Conservation (phyloP, 345 rosid species). For the Noccaea caerulescens region DNA sequence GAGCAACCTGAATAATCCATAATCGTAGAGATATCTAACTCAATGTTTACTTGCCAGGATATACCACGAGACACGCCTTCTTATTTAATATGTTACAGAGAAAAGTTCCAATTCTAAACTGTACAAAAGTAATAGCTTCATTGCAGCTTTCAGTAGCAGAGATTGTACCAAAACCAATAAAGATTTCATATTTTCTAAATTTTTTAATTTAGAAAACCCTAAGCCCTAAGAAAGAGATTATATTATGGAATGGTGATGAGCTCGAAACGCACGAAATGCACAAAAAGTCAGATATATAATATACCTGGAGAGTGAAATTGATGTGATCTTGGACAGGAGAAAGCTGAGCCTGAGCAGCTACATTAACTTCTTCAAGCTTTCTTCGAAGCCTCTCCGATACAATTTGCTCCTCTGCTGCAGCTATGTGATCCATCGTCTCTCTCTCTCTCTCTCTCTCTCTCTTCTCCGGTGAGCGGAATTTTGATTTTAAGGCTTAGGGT, state of each 20-base stretch:
- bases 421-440: conserved; percentile 64
- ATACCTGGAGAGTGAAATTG: conserved; percentile 91
- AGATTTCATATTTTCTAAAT: neutral
- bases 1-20: neutral
- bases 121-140: neutral
- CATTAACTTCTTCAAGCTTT: conserved; percentile 71
- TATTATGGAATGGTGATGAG: neutral
- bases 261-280: neutral
- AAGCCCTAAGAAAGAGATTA: neutral
- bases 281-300: neutral
- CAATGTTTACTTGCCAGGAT: neutral
- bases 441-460: conserved; percentile 2
- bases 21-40: neutral
- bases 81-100: neutral
- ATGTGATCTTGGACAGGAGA: conserved; percentile 80
- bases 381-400: conserved; percentile 67
- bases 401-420: conserved; percentile 66
- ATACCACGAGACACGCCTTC: neutral
- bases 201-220: too few relatives aligned
- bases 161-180: conserved; percentile 8
- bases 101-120: too few relatives aligned
- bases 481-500: conserved; percentile 35
- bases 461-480: conserved; percentile 8
- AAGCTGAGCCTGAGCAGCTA: conserved; percentile 81
- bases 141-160: neutral